phyloP scores from a whole-genome alignment of 331 rosid genomes.

The Saraca asoca region DNA sequence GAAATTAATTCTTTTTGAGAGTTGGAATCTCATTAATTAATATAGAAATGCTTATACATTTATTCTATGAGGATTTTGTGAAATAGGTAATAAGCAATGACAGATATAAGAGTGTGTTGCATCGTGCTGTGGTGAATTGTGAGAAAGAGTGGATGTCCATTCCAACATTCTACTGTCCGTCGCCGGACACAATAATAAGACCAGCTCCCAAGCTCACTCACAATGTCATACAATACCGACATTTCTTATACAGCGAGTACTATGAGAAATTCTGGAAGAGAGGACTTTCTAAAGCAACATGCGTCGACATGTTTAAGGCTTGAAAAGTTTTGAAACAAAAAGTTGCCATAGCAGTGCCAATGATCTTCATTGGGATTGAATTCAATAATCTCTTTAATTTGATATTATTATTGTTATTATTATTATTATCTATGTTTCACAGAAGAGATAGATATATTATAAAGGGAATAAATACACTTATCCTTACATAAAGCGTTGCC shows the following conservation, averaged over 20 bases:
- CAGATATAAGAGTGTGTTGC: constrained; percentile 58
- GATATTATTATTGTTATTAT: too few species aligned
- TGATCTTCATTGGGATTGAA: too few species aligned
- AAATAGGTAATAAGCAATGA: constrained; percentile 67
- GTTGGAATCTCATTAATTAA: too few species aligned
- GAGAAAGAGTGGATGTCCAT: constrained; percentile 60
- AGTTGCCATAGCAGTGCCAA: too few species aligned
- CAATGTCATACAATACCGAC: constrained; percentile 40
- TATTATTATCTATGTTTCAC: too few species aligned
- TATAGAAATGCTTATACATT: too few species aligned
- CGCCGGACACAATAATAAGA: constrained; percentile 48
- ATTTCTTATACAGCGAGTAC: constrained; percentile 44
- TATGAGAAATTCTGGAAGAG: constrained; percentile 54
- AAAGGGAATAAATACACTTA: too few species aligned
- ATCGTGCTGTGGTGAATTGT: constrained; percentile 59
- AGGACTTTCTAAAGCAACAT: constrained; percentile 45
- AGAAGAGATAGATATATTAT: too few species aligned
- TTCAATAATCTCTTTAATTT: too few species aligned
- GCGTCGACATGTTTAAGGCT: constrained; percentile 43
- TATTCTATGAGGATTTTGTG: not conserved
- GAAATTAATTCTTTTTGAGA: too few species aligned
- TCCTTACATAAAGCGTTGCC: too few species aligned
- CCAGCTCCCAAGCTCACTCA: constrained; percentile 49
- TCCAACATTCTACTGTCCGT: constrained; percentile 72
- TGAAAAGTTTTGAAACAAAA: too few species aligned